A percentile compares a stretch with the other conserved stretches of the same genome.
Conservation (phyloP, 148 eudicot species). For the Pharnaceum exiguum region DNA sequence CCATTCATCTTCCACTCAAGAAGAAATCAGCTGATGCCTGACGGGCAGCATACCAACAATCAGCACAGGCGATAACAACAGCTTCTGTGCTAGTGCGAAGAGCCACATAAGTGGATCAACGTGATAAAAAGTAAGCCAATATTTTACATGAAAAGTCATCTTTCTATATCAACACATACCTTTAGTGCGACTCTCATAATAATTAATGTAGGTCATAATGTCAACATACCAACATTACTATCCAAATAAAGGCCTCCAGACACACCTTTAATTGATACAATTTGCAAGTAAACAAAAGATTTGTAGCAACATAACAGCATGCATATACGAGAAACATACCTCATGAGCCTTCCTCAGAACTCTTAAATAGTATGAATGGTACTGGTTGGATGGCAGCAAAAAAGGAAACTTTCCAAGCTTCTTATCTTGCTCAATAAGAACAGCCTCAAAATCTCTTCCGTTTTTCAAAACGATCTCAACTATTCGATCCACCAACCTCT, state of each 20-base stretch:
- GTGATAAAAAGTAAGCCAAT: too few relatives aligned
- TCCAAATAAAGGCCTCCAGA: not conserved
- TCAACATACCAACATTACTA: not conserved
- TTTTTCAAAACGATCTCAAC: slow-evolving; percentile 81
- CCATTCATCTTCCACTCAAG: too few relatives aligned
- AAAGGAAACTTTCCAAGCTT: slow-evolving; percentile 75
- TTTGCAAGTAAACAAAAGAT: not conserved
- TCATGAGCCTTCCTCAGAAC: slow-evolving; percentile 67
- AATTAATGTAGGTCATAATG: not conserved
- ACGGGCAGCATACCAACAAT: too few relatives aligned
- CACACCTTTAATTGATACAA: not conserved
- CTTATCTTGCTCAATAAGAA: slow-evolving; percentile 80
- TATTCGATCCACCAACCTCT: slow-evolving; percentile 64
- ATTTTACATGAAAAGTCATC: too few relatives aligned
- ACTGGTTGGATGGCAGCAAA: slow-evolving; percentile 66
- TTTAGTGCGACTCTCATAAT: too few relatives aligned
- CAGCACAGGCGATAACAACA: too few relatives aligned
- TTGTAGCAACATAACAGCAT: not conserved
- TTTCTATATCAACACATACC: too few relatives aligned
- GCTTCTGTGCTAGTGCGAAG: too few relatives aligned
- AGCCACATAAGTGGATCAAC: too few relatives aligned
- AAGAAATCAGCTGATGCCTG: too few relatives aligned
- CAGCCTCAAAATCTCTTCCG: slow-evolving; percentile 84
- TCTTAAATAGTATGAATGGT: slow-evolving; percentile 68
- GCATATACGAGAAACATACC: slow-evolving; percentile 34